Base-by-base conservation (phyloP, 2,329 filamentous ascomycete species). In the Colletotrichum lini region DNA sequence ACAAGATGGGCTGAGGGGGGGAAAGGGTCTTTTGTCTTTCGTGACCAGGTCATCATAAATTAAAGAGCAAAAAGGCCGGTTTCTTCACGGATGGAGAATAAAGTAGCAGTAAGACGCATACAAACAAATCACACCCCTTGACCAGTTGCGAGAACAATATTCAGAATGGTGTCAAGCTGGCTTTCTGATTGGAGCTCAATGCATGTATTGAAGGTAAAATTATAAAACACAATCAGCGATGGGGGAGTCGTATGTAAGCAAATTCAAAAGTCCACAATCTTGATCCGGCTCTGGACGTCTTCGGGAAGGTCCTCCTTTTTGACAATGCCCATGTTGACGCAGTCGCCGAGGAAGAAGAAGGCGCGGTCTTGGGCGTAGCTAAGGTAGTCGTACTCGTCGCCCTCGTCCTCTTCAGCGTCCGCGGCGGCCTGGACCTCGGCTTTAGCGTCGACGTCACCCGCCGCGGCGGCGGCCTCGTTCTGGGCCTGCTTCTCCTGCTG, bases 341-440 rank as follows among this genome's bases (percentile, higher is more conserved):
- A 91, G 83, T 99, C 96, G 1, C 95, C 95, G 93, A 96, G 97
- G 83, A 99, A 96, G 82, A 98, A 96, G 83, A 96, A 86, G 0
- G 94, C 95, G 16, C 96, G 88, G 74, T 98, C 94, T 82, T 98
- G 94, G 9, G 96, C 91, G 82, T 98, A 99, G 13, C 89, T 90
- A 30, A 99, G 86, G 80, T 98, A 99, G 81, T 99, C 95, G 78
- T 98, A 99, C 77, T 94, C 93, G 53, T 94, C 93, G 44, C 88
- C 89, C 38, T 87, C 89, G 23, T 87, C 87, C 59, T 88, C 73
- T 69, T 76, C 73, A 63, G 79, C 77, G 71, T 79, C 75, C 76
- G 78, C 30, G 59, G 74, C 23, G 3, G 68, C 68, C 50, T 67
- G 58, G 8, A 61, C 57, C 50, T 62, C 75, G 12, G 66, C 74